These are phyloP conservation scores for Entomortierella lignicola DNA, from an alignment of 192 early-diverging fungal genomes.

Conservation along the genomic window DNA sequence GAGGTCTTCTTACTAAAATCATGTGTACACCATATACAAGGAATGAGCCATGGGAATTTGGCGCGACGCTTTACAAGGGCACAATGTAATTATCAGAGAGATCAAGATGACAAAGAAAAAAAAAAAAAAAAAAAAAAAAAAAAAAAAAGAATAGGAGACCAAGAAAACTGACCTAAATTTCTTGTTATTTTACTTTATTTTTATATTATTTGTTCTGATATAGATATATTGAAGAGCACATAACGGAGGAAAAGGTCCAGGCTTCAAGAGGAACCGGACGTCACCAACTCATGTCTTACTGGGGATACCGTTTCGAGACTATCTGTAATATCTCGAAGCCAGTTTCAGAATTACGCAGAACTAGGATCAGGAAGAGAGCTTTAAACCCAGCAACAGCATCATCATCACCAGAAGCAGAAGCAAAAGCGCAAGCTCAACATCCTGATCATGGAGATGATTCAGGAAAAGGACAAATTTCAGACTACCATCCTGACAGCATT, in stretches of 20 bases:
- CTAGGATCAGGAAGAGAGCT: constrained; percentile 15
- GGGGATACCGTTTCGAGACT: constrained; percentile 93
- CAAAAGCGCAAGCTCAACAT: too few species aligned
- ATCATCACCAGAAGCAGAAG: too few species aligned
- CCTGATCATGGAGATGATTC: too few species aligned
- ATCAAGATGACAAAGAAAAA: neutral
- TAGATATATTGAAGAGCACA: constrained; percentile 86
- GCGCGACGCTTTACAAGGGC: constrained; percentile 77
- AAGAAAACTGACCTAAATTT: too few species aligned
- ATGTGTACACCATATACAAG: constrained; percentile 80
- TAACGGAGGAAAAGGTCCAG: constrained; percentile 54
- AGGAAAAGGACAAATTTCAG: too few species aligned
- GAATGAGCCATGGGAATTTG: constrained; percentile 86
- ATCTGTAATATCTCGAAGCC: constrained; percentile 73
- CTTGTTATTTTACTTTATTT: constrained; percentile 17
- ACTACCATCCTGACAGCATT: too few species aligned
- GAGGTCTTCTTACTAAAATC: constrained; percentile 93
- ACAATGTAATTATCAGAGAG: constrained; percentile 24
- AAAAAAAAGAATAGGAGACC: neutral
- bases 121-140: neutral
- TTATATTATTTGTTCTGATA: constrained; percentile 44
- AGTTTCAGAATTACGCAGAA: constrained; percentile 53
- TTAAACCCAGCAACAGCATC: neutral
- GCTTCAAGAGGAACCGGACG: constrained; percentile 56
- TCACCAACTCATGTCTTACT: constrained; percentile 81